Evolutionary conservation across 2,329 filamentous ascomycete species (phyloP).

Genomic region (Daldinia sp.): DNA sequence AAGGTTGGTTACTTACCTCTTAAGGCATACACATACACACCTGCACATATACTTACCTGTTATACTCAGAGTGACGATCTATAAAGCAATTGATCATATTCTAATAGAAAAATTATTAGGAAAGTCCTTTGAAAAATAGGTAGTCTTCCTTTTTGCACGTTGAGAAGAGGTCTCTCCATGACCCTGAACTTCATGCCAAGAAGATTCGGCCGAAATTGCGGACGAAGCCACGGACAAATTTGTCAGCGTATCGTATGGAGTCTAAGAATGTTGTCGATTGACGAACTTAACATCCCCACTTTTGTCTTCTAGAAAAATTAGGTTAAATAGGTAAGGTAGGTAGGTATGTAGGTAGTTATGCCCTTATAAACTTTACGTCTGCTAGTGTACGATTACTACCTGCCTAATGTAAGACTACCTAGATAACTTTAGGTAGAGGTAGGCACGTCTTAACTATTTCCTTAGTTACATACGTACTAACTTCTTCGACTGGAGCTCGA

Average conservation of each 20-base stretch:
- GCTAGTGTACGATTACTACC: too few species aligned
- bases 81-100: neutral
- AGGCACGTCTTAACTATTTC: too few species aligned
- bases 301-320: too few species aligned
- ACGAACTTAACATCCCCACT: too few species aligned
- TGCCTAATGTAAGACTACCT: too few species aligned
- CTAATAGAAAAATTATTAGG: neutral
- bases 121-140: neutral
- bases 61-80: neutral
- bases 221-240: slow-evolving; percentile 43
- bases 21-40: neutral
- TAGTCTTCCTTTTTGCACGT: neutral
- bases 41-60: neutral
- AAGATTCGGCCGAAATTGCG: slow-evolving; percentile 39
- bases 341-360: too few species aligned
- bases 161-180: slow-evolving; percentile 11
- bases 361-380: too few species aligned
- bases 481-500: too few species aligned
- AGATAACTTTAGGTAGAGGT: too few species aligned
- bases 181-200: slow-evolving; percentile 37
- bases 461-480: too few species aligned
- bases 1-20: neutral
- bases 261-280: neutral
- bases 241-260: slow-evolving; percentile 38
- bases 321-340: too few species aligned